Evolutionary conservation across 1,284 basidiomycete species (phyloP).

Genomic region (Wallemia hederae): DNA sequence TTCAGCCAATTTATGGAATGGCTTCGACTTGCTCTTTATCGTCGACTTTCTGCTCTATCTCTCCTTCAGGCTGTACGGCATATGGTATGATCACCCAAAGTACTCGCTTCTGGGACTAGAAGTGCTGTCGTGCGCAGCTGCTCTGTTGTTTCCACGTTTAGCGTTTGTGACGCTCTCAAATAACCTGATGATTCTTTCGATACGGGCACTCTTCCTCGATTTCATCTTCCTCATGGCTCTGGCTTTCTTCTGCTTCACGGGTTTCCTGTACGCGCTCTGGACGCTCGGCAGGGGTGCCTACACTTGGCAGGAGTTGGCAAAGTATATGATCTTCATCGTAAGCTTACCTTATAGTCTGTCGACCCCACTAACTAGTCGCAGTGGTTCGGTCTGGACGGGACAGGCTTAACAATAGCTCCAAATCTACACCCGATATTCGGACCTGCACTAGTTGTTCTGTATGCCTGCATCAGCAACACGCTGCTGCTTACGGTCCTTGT

Average conservation of each 20-base stretch:
- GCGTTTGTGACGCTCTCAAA: conserved; percentile 66
- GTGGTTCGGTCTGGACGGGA: conserved; percentile 49
- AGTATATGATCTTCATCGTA: conserved; percentile 1
- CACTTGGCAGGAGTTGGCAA: neutral
- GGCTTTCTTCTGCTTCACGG: conserved; percentile 60
- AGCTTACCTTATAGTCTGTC: neutral
- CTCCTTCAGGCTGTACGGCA: conserved; percentile 37
- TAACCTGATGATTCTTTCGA: conserved; percentile 29
- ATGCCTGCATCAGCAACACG: conserved; percentile 65
- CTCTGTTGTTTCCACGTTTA: conserved; percentile 59
- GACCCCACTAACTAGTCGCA: neutral
- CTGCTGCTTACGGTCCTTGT: conserved; percentile 29
- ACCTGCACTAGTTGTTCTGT: conserved; percentile 49
- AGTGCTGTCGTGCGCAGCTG: conserved; percentile 32
- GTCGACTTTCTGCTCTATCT: conserved; percentile 41
- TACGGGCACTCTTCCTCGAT: conserved; percentile 45
- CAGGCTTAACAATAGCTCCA: conserved; percentile 16
- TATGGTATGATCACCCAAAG: conserved; percentile 27
- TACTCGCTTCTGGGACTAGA: neutral
- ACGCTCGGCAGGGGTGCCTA: conserved; percentile 18
- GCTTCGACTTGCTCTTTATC: conserved; percentile 59
- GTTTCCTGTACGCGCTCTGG: conserved; percentile 71
- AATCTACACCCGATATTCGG: conserved; percentile 57
- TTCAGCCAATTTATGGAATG: conserved; percentile 23
- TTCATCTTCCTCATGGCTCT: conserved; percentile 54